Evolutionary conservation across 495 filamentous ascomycete genomes (phyloP), one percentile per base, ranked within the genome.

Genomic region (Penicillium silybi): DNA sequence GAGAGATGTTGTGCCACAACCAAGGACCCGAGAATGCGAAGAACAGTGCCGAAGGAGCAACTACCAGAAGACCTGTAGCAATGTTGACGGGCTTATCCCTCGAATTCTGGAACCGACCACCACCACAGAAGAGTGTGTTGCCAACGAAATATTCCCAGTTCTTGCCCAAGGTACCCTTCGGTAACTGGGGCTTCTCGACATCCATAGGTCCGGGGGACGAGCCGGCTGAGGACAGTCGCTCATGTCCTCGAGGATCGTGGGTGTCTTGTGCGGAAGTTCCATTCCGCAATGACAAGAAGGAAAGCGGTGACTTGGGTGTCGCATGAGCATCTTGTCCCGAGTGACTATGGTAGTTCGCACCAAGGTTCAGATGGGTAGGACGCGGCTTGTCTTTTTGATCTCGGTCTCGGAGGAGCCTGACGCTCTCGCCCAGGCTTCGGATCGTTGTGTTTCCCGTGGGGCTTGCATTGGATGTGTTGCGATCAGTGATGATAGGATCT

Each of bases 91-190:
- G 93, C 57, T 87, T 82, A 53, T 95, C 86, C 53, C 83, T 81
- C 44, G 92, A 86, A 65, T 96, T 98, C 58, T 96, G 89, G 22
- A 90, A 75, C 54, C 93, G 78, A 26, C 93, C 93, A 18, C 89
- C 85, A 46, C 86, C 80, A 68, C 83, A 95, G 69, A 97, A 98
- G 32, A 88, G 74, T 1, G 89, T 96, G 55, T 96, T 97, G 35
- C 95, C 93, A 34, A 84, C 78, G 60, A 96, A 96, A 69, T 96
- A 95, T 67, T 97, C 81, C 66, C 88, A 88, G 61, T 96, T 96
- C 52, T 77, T 82, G 40, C 86, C 88, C 34, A 80, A 58, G 13
- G 79, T 76, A 16, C 64, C 50, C 27, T 65, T 72, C 18, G 59
- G 57, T 10, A 62, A 59, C 22, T 38, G 46, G 32, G 61, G 47